Evolutionary conservation across 805 yeast species (phyloP).

Genomic region (Phaffomyces thermotolerans): DNA sequence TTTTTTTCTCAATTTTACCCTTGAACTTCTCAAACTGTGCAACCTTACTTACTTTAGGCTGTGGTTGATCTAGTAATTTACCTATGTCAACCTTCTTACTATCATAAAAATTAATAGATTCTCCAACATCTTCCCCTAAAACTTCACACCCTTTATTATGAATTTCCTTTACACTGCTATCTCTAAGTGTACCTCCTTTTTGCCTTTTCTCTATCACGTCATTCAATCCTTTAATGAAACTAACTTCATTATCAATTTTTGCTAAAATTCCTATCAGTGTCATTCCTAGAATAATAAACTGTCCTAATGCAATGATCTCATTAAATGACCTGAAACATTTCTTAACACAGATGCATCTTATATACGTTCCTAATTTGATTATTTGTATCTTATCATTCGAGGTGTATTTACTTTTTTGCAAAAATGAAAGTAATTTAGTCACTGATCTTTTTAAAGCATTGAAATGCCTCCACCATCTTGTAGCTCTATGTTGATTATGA

Average conservation of each 20-base stretch:
- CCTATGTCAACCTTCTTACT: background rate
- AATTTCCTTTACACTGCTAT: background rate
- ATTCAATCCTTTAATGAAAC: conserved; percentile 10
- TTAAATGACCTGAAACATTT: conserved; percentile 55
- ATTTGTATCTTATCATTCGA: conserved; percentile 12
- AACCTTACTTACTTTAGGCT: too few relatives aligned
- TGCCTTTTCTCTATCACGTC: conserved; percentile 1
- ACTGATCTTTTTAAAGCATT: conserved; percentile 53
- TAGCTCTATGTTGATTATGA: conserved; percentile 65
- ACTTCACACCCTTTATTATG: conserved; percentile 1
- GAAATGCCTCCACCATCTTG: conserved; percentile 72
- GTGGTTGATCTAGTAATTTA: too few relatives aligned
- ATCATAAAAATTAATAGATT: background rate
- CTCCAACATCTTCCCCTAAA: conserved; percentile 21
- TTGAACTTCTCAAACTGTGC: background rate
- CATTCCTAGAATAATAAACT: conserved; percentile 68
- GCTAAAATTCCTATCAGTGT: conserved; percentile 54
- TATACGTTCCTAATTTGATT: conserved; percentile 3
- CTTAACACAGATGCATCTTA: conserved; percentile 29
- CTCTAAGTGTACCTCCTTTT: background rate
- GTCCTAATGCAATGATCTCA: conserved; percentile 65
- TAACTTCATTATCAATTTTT: conserved; percentile 28
- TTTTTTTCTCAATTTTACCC: conserved; percentile 20
- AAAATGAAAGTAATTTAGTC: conserved; percentile 31
- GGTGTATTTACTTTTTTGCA: conserved; percentile 2